Conservation (phyloP, 2,329 filamentous ascomycete species). For the Trichoderma sp. region DNA sequence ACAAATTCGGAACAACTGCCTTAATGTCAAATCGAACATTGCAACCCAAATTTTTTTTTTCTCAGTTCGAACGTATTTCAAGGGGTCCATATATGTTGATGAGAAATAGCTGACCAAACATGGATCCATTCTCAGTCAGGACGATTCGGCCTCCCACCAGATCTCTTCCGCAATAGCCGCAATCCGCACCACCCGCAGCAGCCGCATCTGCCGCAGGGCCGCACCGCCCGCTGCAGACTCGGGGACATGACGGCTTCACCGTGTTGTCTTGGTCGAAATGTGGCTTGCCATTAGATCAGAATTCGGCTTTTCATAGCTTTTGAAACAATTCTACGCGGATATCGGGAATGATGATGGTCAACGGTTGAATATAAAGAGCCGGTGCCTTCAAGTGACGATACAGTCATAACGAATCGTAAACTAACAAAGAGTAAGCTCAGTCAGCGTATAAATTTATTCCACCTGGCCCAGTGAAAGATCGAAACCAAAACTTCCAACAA, state of each 20-base stretch:
- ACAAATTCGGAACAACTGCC: background rate
- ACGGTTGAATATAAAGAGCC: background rate
- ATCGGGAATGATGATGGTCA: background rate
- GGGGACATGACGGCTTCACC: background rate
- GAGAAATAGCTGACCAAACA: conserved; percentile 1
- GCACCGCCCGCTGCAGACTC: background rate
- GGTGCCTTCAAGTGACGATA: background rate
- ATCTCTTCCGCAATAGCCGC: background rate
- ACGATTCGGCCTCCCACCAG: background rate
- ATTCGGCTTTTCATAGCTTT: background rate
- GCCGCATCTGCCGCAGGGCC: background rate
- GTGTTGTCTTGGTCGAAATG: background rate
- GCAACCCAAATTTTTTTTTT: background rate
- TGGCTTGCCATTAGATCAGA: background rate
- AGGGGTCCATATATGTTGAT: background rate
- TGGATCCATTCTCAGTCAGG: background rate
- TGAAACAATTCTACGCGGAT: background rate
- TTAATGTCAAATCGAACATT: background rate
- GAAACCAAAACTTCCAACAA: background rate
- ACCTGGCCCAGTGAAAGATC: background rate
- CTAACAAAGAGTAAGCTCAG: background rate
- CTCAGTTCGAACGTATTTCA: background rate
- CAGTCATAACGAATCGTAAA: background rate
- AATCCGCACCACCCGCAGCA: background rate
- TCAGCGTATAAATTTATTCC: background rate